These are phyloP conservation scores for Schwanniomyces polymorphus DNA, from an alignment of 805 yeast genomes.

Conservation along the genomic window DNA sequence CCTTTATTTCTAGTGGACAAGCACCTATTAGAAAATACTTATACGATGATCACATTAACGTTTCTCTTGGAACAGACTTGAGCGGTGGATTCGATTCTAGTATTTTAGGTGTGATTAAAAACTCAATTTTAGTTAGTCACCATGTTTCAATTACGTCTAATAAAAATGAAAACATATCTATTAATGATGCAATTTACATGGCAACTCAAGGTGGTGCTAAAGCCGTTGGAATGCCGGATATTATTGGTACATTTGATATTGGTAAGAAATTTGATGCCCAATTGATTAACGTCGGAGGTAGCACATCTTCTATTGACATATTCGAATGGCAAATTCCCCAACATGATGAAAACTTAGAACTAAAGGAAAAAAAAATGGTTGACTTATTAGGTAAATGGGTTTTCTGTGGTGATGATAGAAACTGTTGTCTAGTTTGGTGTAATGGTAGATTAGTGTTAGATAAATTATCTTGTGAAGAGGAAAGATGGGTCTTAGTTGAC, in stretches of 20 bases:
- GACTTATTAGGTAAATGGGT: conserved; percentile 85
- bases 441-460: conserved; percentile 66
- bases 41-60: conserved; percentile 64
- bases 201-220: conserved; percentile 91
- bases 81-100: conserved; percentile 44
- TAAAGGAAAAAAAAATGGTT: conserved; percentile 35
- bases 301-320: conserved; percentile 64
- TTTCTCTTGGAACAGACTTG: conserved; percentile 58
- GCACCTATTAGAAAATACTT: conserved; percentile 71
- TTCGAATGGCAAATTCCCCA: conserved; percentile 70
- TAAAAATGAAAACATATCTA: conserved; percentile 52
- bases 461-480: conserved; percentile 18
- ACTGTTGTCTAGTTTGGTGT: conserved; percentile 78
- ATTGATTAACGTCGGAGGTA: conserved; percentile 59
- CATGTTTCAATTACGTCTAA: conserved; percentile 38
- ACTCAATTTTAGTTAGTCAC: conserved; percentile 39
- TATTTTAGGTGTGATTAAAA: conserved; percentile 34
- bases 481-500: conserved; percentile 4
- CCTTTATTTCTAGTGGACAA: conserved; percentile 87
- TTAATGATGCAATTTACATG: conserved; percentile 72
- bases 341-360: conserved; percentile 7
- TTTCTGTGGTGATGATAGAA: conserved; percentile 92
- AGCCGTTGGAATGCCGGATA: conserved; percentile 57
- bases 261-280: conserved; percentile 89
- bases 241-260: conserved; percentile 66